These are phyloP conservation scores for Blyttiomyces sp. DNA, from an alignment of 371 early-diverging fungal genomes.

Conservation along the genomic window DNA sequence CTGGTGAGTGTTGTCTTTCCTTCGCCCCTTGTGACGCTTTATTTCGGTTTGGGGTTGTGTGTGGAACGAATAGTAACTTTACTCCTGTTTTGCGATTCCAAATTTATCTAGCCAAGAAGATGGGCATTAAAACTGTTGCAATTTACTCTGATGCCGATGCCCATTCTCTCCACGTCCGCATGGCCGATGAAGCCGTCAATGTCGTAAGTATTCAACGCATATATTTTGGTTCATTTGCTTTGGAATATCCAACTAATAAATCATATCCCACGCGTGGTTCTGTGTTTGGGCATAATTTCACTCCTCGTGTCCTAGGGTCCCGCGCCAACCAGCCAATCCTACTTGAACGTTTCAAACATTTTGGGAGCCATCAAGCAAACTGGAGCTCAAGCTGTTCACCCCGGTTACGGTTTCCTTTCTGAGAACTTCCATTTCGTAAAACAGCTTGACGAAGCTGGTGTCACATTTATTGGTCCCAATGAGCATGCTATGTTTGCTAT, in stretches of 20 bases:
- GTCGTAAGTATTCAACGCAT: slow-evolving; percentile 44
- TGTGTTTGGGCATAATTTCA: slow-evolving; percentile 1
- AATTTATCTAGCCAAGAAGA: slow-evolving; percentile 64
- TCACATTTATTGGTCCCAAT: slow-evolving; percentile 91
- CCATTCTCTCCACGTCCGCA: slow-evolving; percentile 75
- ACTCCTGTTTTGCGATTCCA: too few species aligned
- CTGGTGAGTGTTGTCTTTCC: slow-evolving; percentile 38
- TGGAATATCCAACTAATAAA: background rate
- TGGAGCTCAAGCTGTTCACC: slow-evolving; percentile 90
- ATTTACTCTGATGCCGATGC: slow-evolving; percentile 93
- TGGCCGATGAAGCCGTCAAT: slow-evolving; percentile 90
- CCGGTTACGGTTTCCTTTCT: slow-evolving; percentile 97
- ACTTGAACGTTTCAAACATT: slow-evolving; percentile 83
- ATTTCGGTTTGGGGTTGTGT: too few species aligned
- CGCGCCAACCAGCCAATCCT: slow-evolving; percentile 80
- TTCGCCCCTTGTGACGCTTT: too few species aligned
- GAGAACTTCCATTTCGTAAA: slow-evolving; percentile 92
- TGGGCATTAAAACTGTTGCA: slow-evolving; percentile 94
- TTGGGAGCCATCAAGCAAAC: slow-evolving; percentile 74
- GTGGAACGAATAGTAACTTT: too few species aligned
- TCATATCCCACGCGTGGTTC: background rate
- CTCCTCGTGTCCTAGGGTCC: slow-evolving; percentile 61
- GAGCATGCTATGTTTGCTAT: slow-evolving; percentile 80
- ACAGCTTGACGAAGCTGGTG: slow-evolving; percentile 60
- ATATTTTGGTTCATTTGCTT: background rate